A percentile compares a stretch with the other conserved stretches of the same genome.
phyloP scores from a whole-genome alignment of 345 rosid genomes.

The Psidium friedrichsthalianum region DNA sequence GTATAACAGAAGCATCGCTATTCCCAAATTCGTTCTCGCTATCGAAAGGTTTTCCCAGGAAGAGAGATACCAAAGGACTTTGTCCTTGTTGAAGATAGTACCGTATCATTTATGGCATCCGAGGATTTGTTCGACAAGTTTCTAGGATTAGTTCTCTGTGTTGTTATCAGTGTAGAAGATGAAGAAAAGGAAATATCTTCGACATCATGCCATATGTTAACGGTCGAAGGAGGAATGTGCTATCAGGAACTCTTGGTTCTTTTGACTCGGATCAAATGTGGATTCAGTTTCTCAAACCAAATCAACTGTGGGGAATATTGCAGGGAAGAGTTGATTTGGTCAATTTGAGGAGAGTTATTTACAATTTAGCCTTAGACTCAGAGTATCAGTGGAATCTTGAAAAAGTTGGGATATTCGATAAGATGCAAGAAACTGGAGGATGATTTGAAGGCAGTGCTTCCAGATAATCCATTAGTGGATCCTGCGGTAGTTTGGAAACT shows the following conservation, averaged over 20 bases:
- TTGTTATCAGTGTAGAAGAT: neutral
- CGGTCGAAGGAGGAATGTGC: neutral
- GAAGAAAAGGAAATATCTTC: neutral
- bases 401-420: neutral
- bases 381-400: neutral
- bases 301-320: fast-evolving
- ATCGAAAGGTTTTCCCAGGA: neutral
- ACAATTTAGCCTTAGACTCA: neutral
- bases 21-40: neutral
- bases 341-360: neutral
- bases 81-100: neutral
- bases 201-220: neutral
- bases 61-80: neutral
- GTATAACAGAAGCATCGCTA: neutral
- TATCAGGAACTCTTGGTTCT: neutral
- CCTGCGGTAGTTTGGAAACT: no score
- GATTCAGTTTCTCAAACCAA: neutral
- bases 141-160: neutral
- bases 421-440: fast-evolving
- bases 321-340: neutral
- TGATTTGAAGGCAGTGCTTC: neutral
- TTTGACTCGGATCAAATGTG: neutral
- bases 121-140: neutral
- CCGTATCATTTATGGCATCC: neutral
- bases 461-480: neutral